A percentile compares a stretch with the other conserved stretches of the same genome.
phyloP scores from a whole-genome alignment of 2,329 filamentous ascomycete genomes.

The Albifimbria verrucaria region DNA sequence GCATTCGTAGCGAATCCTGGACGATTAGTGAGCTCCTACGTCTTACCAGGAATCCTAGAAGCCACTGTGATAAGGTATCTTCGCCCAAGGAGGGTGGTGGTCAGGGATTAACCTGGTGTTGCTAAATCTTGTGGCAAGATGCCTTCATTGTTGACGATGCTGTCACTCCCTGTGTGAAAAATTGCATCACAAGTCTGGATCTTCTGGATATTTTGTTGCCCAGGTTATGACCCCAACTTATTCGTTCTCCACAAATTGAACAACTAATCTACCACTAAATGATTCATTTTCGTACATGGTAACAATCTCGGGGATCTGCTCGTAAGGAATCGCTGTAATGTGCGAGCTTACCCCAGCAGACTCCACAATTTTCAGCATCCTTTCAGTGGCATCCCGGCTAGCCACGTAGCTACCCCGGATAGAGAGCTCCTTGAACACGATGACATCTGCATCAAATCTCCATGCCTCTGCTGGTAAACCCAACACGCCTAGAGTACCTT shows the following conservation, averaged over 20 bases:
- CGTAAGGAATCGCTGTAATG: conserved; percentile 22
- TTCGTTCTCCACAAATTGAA: conserved; percentile 13
- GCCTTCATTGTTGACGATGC: too few relatives aligned
- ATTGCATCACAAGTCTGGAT: too few relatives aligned
- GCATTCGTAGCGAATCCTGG: too few relatives aligned
- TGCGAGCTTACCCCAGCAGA: conserved; percentile 19
- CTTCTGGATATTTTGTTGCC: too few relatives aligned
- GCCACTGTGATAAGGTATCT: too few relatives aligned
- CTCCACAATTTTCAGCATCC: conserved; percentile 29
- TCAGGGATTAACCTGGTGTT: too few relatives aligned
- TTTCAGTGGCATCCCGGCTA: conserved; percentile 19
- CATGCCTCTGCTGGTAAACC: conserved; percentile 27
- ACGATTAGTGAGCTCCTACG: too few relatives aligned
- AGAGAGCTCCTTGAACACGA: conserved; percentile 26
- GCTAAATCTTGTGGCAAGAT: too few relatives aligned
- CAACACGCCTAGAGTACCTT: conserved; percentile 24
- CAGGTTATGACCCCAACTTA: conserved; percentile 1
- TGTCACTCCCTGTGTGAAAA: too few relatives aligned
- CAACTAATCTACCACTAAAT: conserved; percentile 27
- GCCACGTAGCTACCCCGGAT: conserved; percentile 30
- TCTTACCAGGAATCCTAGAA: too few relatives aligned
- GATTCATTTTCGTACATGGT: conserved; percentile 20
- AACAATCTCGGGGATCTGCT: conserved; percentile 21
- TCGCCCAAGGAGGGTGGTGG: too few relatives aligned
- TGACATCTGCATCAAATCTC: conserved; percentile 25